Evolutionary conservation across 345 rosid genomes (phyloP), one percentile per base, ranked within the genome.

Genomic region (Leavenworthia alabamica): DNA sequence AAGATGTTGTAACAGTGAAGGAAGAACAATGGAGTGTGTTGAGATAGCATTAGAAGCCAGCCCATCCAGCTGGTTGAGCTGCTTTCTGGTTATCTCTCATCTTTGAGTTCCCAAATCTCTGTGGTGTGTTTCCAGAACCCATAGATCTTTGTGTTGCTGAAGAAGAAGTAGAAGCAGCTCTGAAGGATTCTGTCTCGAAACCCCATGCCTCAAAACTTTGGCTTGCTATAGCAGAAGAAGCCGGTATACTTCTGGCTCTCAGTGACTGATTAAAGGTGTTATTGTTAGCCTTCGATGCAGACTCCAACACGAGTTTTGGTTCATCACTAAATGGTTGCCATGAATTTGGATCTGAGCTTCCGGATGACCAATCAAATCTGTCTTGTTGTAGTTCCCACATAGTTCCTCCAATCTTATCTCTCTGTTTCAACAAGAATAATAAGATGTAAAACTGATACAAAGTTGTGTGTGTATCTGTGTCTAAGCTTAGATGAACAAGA

Each of bases 31-130:
- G 28, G 7, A 24, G 19, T 1, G 40, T 11, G 37, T 8, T 15
- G 64, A 32, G 46, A 7, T 47, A 22, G 31, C 4, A 37, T 77
- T 80, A 94, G 77, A 94, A 94, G 72, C 96, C 99, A 70, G 96
- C 92, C 97, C 97, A 90, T 60, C 99, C 99, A 31, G 96, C 85
- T 43, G 99, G 99, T 59, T 84, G 96, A 67, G 76, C 55, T 54
- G 84, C 46, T 45, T 88, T 48, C 73, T 73, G 79, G 62, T 70
- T 75, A 46, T 81, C 89, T 61, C 54, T 64, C 39, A 49, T 56
- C 60, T 76, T 89, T 22, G 82, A 52, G 62, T 69, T 81, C 3
- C 76, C 78, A 36, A 51, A 45, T 40, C 73, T 73, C 76, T 46
- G 79, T 16, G 88, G 72, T 59, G 48, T 68, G 71, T 73, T 82